These are phyloP conservation scores for Lepidium aucheri DNA, from an alignment of 345 rosid genomes.

Conservation along the genomic window DNA sequence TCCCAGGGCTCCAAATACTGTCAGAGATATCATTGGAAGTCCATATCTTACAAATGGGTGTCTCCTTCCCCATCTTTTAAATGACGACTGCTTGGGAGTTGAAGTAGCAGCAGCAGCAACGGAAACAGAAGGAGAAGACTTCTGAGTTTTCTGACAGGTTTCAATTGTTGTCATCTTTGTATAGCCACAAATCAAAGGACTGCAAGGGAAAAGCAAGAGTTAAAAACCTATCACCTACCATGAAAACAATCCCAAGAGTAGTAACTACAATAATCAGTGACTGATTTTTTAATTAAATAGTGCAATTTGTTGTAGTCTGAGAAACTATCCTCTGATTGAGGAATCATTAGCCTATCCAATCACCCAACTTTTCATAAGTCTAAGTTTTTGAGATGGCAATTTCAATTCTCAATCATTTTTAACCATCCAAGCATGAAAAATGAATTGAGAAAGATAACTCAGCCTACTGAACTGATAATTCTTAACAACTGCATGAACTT, in stretches of 20 bases:
- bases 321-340: not conserved
- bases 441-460: not conserved
- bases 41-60: constrained; percentile 88
- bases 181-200: constrained; percentile 6
- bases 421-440: not conserved
- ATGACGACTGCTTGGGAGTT: constrained; percentile 23
- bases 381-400: too few relatives aligned
- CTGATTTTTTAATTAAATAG: not conserved
- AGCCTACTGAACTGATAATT: not conserved
- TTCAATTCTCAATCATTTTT: not conserved
- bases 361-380: not conserved
- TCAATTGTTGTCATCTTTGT: constrained; percentile 27
- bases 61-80: constrained; percentile 80
- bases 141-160: constrained; percentile 18
- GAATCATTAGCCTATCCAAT: not conserved
- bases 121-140: constrained; percentile 15
- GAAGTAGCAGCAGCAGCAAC: constrained; percentile 1
- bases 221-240: not conserved
- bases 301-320: not conserved
- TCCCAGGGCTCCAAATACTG: constrained; percentile 69
- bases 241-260: not conserved
- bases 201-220: constrained; percentile 1
- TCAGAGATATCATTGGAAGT: constrained; percentile 90
- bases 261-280: not conserved
- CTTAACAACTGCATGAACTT: not conserved